Conservation (phyloP, 768 basidiomycete genomes). For the Suillus placidus region DNA sequence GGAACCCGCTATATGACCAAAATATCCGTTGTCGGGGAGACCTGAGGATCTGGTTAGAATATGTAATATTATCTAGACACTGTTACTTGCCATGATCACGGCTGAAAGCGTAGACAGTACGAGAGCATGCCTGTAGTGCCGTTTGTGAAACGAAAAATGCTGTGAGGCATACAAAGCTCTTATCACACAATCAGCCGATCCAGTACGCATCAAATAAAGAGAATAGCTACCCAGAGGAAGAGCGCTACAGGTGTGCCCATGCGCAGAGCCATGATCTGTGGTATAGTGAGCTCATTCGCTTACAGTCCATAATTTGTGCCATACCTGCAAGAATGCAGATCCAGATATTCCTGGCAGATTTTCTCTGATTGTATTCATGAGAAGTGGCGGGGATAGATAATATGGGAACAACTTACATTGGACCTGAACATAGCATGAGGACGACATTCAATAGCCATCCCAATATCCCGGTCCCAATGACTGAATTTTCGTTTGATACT, state of each 20-base stretch:
- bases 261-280: conserved; percentile 72
- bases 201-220: not conserved
- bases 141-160: conserved; percentile 87
- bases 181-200: not conserved
- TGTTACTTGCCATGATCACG: conserved; percentile 64
- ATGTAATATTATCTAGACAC: not conserved
- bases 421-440: conserved; percentile 80
- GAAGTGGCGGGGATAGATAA: not conserved
- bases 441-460: conserved; percentile 91
- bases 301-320: conserved; percentile 15
- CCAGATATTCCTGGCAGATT: conserved; percentile 71
- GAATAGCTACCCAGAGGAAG: conserved; percentile 66
- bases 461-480: conserved; percentile 73
- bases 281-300: conserved; percentile 5
- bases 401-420: conserved; percentile 49
- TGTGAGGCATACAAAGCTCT: conserved; percentile 79
- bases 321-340: conserved; percentile 70
- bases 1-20: conserved; percentile 61
- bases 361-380: conserved; percentile 39
- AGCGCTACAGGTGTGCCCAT: conserved; percentile 79
- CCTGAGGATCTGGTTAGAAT: conserved; percentile 36
- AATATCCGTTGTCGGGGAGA: conserved; percentile 78
- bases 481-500: conserved; percentile 33
- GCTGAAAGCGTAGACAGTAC: conserved; percentile 84
- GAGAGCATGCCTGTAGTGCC: conserved; percentile 79